phyloP scores from a whole-genome alignment of 2,329 filamentous ascomycete species.

The Cladosporium oxysporum region DNA sequence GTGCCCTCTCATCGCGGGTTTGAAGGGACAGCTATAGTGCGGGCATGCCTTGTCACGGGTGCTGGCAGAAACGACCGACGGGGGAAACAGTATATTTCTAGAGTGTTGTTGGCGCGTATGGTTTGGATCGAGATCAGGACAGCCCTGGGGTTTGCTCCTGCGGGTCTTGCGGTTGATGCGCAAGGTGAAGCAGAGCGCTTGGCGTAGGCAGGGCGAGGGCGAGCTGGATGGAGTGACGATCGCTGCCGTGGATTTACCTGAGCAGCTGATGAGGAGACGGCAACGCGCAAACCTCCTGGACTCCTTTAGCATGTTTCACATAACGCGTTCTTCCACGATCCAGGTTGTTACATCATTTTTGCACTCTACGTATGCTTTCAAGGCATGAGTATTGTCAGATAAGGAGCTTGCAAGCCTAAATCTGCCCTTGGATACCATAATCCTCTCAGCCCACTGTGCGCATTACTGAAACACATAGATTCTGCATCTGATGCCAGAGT shows the following conservation, averaged over 20 bases:
- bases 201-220: constrained; percentile 5
- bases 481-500: neutral
- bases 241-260: neutral
- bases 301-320: constrained; percentile 12
- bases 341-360: neutral
- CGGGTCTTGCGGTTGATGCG: constrained; percentile 13
- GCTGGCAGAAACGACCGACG: neutral
- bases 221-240: constrained; percentile 13
- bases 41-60: constrained; percentile 13
- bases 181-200: constrained; percentile 13
- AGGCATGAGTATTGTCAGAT: neutral
- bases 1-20: constrained; percentile 18
- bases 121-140: neutral
- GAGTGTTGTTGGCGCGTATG: neutral
- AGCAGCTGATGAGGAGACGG: neutral
- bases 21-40: constrained; percentile 9
- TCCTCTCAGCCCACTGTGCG: neutral
- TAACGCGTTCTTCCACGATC: neutral
- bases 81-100: neutral
- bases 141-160: neutral
- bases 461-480: neutral
- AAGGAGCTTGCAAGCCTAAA: neutral
- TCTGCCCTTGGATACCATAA: neutral
- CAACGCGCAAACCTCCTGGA: constrained; percentile 4
- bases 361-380: neutral